Conservation (phyloP, 352 stramenopile genomes). For the Phytophthora sojae region DNA sequence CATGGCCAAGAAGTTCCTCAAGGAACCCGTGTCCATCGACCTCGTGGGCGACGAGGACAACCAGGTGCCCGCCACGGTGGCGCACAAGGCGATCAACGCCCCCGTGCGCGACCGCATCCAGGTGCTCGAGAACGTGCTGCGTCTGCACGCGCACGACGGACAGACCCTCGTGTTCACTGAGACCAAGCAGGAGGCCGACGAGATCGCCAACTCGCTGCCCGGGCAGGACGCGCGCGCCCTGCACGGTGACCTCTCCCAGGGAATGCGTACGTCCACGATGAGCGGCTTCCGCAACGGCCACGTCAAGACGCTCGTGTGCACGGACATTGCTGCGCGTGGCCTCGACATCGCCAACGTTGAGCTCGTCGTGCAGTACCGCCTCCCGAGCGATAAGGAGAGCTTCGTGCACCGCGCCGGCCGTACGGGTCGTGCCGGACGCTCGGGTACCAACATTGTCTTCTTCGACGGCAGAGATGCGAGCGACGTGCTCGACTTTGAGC, state of each 20-base stretch:
- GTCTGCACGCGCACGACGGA: slow-evolving; percentile 69
- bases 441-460: slow-evolving; percentile 88
- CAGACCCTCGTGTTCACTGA: slow-evolving; percentile 97
- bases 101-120: slow-evolving; percentile 73
- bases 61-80: slow-evolving; percentile 86
- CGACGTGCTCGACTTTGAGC: slow-evolving; percentile 83
- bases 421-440: slow-evolving; percentile 88
- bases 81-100: slow-evolving; percentile 94
- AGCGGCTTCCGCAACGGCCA: slow-evolving; percentile 95
- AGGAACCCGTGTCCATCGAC: slow-evolving; percentile 94
- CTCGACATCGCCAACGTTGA: slow-evolving; percentile 92
- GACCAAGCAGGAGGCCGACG: slow-evolving; percentile 96
- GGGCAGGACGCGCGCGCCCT: slow-evolving; percentile 65
- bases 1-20: slow-evolving; percentile 94
- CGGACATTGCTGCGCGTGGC: slow-evolving; percentile 90
- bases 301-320: slow-evolving; percentile 94
- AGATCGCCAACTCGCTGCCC: slow-evolving; percentile 92
- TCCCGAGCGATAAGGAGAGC: slow-evolving; percentile 94
- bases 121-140: slow-evolving; percentile 75
- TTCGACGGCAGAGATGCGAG: slow-evolving; percentile 71
- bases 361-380: slow-evolving; percentile 94
- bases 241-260: slow-evolving; percentile 84
- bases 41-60: slow-evolving; percentile 92
- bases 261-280: slow-evolving; percentile 95
- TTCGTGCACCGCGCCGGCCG: slow-evolving; percentile 95